Evolutionary conservation across 805 yeast species (phyloP), one percentile per base, ranked within the genome.

Genomic region (Suhomyces sp.): DNA sequence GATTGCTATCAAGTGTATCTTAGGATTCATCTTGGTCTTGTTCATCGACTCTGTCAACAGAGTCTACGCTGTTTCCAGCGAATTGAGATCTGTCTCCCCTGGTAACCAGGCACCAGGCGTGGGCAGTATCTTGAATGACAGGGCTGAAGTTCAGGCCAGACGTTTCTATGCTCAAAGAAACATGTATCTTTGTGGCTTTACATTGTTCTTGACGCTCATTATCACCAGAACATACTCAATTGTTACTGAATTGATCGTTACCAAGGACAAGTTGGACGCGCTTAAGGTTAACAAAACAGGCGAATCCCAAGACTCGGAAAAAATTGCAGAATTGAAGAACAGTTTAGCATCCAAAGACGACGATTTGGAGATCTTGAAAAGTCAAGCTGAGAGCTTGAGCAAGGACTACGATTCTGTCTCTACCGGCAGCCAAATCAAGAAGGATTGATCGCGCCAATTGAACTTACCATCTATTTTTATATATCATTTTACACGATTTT

Each of bases 101-200:
- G 57, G 61, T 66, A 39, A 64, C 71, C 45, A 71, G 69, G 52
- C 24, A 10, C 55, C 52, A 19, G 58, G 59, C 39, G 51, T 57
- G 41, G 52, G 57, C 35, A 67, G 67, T 3, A 53, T 72, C 21
- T 49, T 75, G 47, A 75, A 74, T 53, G 93, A 88, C 60, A 79
- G 97, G 53, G 74, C 90, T 19, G 98, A 94, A 64, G 78, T 88
- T 51, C 91, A 87, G 69, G 94, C 97, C 20, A 83, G 97, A 70
- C 82, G 91, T 64, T 94, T 94, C 71, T 92, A 92, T 65, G 90
- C 97, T 19, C 99, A 94, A 75, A 84, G 99, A 75, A 94, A 94
- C 77, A 83, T 91, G 86, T 94, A 94, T 63, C 78, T 94, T 47
- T 90, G 97, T 60, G 99, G 99, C 1, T 90, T 92, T 72, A 91